Conservation (phyloP, 495 filamentous ascomycete genomes). For the Talaromyces borbonicus region DNA sequence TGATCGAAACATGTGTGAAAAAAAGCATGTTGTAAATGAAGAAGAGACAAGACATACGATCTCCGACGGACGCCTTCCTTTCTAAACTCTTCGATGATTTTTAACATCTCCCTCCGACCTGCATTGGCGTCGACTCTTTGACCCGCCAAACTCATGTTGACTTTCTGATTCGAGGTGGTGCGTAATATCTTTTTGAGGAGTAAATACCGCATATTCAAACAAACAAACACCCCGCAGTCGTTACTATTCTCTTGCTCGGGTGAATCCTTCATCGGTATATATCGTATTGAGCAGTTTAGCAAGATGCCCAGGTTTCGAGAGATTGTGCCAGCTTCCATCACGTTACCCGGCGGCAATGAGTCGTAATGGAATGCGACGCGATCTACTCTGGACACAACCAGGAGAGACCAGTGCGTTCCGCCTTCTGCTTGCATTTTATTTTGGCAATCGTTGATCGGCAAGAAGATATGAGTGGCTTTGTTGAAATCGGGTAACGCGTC, state of each 20-base stretch:
- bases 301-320: slow-evolving; percentile 51
- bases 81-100: slow-evolving; percentile 69
- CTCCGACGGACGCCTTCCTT: slow-evolving; percentile 74
- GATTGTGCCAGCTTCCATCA: slow-evolving; percentile 56
- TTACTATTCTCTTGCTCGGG: slow-evolving; percentile 87
- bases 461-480: slow-evolving; percentile 85
- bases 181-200: slow-evolving; percentile 72
- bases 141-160: slow-evolving; percentile 86
- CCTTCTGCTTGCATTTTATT: slow-evolving; percentile 71
- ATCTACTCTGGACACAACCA: slow-evolving; percentile 82
- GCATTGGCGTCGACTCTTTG: slow-evolving; percentile 65
- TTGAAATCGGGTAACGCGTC: slow-evolving; percentile 53
- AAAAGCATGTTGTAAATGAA: slow-evolving; percentile 3
- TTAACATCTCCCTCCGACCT: slow-evolving; percentile 78
- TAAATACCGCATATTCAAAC: slow-evolving; percentile 82
- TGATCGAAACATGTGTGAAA: no score
- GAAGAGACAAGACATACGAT: slow-evolving; percentile 46
- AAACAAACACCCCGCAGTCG: slow-evolving; percentile 96
- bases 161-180: slow-evolving; percentile 65
- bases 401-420: slow-evolving; percentile 89
- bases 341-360: slow-evolving; percentile 69
- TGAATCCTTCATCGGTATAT: slow-evolving; percentile 68
- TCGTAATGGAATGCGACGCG: slow-evolving; percentile 96
- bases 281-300: slow-evolving; percentile 54
- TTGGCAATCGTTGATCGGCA: slow-evolving; percentile 86